Evolutionary conservation across 768 basidiomycete genomes (phyloP).

Genomic region (Lepiota venenata): DNA sequence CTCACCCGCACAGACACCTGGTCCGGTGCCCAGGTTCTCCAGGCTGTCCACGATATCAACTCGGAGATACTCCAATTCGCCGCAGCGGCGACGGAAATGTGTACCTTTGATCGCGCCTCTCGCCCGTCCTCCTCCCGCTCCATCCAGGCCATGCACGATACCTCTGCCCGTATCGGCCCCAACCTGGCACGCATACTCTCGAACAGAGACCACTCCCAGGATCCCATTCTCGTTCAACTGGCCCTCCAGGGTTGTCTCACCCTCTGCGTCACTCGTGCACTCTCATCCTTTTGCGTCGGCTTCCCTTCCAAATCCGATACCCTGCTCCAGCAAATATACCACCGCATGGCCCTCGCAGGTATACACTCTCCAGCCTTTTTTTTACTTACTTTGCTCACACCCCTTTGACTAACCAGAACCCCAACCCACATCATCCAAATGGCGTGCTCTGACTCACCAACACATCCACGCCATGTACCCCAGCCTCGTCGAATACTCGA

Average conservation of each 20-base stretch:
- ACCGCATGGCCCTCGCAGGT: conserved; percentile 55
- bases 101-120: conserved; percentile 36
- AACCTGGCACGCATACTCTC: conserved; percentile 59
- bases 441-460: conserved; percentile 70
- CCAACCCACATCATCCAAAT: conserved; percentile 74
- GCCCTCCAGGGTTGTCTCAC: conserved; percentile 71
- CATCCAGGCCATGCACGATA: conserved; percentile 54
- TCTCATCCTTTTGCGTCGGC: conserved; percentile 72
- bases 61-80: conserved; percentile 80
- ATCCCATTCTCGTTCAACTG: conserved; percentile 74
- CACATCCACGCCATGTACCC: conserved; percentile 69
- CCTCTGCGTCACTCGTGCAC: conserved; percentile 61
- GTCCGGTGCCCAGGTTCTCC: conserved; percentile 77
- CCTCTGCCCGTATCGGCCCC: conserved; percentile 59
- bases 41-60: conserved; percentile 77
- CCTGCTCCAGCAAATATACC: conserved; percentile 58
- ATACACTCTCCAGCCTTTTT: conserved; percentile 14
- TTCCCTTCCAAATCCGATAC: conserved; percentile 69
- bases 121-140: conserved; percentile 24
- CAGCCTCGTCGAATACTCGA: conserved; percentile 58
- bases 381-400: neutral
- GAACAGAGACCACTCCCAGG: conserved; percentile 66
- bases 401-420: conserved; percentile 43
- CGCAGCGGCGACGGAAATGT: conserved; percentile 69
- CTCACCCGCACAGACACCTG: conserved; percentile 71